These are phyloP conservation scores for Trichothecium roseum DNA, from an alignment of 2,329 filamentous ascomycete species.

Conservation along the genomic window DNA sequence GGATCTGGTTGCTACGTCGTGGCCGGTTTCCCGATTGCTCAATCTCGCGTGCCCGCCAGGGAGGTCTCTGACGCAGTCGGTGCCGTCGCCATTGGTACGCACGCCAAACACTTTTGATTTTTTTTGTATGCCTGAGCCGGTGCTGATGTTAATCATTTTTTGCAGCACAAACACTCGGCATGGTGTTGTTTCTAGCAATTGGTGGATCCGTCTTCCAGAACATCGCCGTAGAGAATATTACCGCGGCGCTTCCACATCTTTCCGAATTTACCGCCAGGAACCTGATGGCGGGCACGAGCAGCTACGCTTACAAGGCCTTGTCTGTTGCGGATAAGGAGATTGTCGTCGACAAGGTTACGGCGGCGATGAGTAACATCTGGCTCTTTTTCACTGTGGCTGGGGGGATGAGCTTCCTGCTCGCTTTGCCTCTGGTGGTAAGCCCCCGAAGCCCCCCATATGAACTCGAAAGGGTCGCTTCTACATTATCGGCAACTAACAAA, in stretches of 20 bases:
- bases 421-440: conserved; percentile 1
- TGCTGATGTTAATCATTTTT: not conserved
- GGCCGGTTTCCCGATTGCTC: conserved; percentile 23
- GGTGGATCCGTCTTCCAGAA: conserved; percentile 21
- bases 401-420: conserved; percentile 4
- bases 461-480: too few relatives aligned
- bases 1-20: conserved; percentile 26
- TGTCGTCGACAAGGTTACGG: conserved; percentile 4
- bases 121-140: not conserved
- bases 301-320: conserved; percentile 3
- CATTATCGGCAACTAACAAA: too few relatives aligned
- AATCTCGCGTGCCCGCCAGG: conserved; percentile 17
- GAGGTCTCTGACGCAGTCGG: conserved; percentile 21
- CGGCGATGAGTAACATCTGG: conserved; percentile 7
- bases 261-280: not conserved
- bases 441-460: too few relatives aligned
- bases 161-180: conserved; percentile 15
- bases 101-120: not conserved
- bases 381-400: conserved; percentile 3
- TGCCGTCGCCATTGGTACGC: conserved; percentile 19
- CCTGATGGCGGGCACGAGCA: conserved; percentile 7
- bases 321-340: not conserved
- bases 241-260: conserved; percentile 2
- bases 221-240: conserved; percentile 3
- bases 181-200: conserved; percentile 19